phyloP scores from a whole-genome alignment of 2,329 filamentous ascomycete genomes.

The Paraphaeosphaeria minitans region DNA sequence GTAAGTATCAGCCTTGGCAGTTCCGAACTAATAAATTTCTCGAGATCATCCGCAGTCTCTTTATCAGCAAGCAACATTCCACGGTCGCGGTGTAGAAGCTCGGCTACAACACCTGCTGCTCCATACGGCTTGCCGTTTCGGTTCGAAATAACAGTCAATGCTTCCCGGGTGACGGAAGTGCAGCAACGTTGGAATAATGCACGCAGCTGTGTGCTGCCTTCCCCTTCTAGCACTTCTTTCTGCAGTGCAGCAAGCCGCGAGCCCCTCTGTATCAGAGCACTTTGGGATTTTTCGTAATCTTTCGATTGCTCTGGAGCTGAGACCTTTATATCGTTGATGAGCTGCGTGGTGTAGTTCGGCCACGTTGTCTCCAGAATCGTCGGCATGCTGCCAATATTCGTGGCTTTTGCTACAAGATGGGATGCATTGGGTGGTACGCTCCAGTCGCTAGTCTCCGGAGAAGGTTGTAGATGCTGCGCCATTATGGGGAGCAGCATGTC shows the following conservation, averaged over 20 bases:
- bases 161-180: constrained; percentile 53
- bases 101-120: constrained; percentile 64
- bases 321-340: constrained; percentile 71
- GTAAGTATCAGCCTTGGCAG: constrained; percentile 67
- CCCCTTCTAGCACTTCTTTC: constrained; percentile 22
- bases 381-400: constrained; percentile 51
- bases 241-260: constrained; percentile 67
- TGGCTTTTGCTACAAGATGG: constrained; percentile 48
- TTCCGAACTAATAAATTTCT: constrained; percentile 59
- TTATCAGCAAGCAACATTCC: constrained; percentile 48
- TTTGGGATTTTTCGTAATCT: constrained; percentile 75
- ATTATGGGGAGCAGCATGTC: constrained; percentile 59
- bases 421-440: constrained; percentile 51
- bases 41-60: constrained; percentile 49
- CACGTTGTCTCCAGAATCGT: constrained; percentile 64
- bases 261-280: constrained; percentile 68
- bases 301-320: constrained; percentile 83
- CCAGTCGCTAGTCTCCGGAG: constrained; percentile 56
- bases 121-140: constrained; percentile 70
- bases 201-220: constrained; percentile 15
- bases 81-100: constrained; percentile 54
- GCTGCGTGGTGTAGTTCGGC: constrained; percentile 62
- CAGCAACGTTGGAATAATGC: constrained; percentile 42
- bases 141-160: constrained; percentile 56
- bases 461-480: constrained; percentile 58